Percentiles rank a stretch among this genome's conserved stretches.
These are phyloP conservation scores for Lumnitzera littorea DNA, from an alignment of 345 rosid genomes.

Conservation along the genomic window DNA sequence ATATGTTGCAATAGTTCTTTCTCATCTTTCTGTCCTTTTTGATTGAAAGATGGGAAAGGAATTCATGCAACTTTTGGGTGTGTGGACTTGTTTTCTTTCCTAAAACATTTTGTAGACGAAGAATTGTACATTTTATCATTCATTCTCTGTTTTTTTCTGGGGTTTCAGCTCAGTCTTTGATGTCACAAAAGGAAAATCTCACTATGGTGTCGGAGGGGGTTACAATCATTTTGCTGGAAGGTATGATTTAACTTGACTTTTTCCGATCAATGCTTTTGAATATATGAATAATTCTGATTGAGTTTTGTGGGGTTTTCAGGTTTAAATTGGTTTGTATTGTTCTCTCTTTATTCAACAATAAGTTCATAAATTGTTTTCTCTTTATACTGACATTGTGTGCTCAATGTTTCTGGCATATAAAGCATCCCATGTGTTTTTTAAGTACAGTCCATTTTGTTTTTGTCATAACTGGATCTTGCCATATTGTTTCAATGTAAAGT, in stretches of 20 bases:
- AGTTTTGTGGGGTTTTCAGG: too few species aligned
- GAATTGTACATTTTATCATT: neutral
- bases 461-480: neutral
- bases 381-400: too few species aligned
- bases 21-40: too few species aligned
- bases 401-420: too few species aligned
- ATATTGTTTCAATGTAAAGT: neutral
- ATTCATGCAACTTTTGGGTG: neutral
- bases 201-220: constrained; percentile 83
- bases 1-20: too few species aligned
- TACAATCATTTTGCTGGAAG: constrained; percentile 94
- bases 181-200: constrained; percentile 87
- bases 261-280: neutral
- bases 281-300: too few species aligned
- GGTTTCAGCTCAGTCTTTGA: constrained; percentile 80
- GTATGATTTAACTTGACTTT: constrained; percentile 25
- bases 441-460: too few species aligned
- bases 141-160: constrained; percentile 1
- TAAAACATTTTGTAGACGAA: neutral
- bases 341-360: too few species aligned
- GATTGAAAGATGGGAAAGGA: neutral
- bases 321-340: too few species aligned
- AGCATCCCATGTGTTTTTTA: too few species aligned
- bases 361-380: too few species aligned
- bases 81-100: neutral